These are phyloP conservation scores for Aspergillus pseudotamarii DNA, from an alignment of 2,329 filamentous ascomycete genomes.

Conservation along the genomic window DNA sequence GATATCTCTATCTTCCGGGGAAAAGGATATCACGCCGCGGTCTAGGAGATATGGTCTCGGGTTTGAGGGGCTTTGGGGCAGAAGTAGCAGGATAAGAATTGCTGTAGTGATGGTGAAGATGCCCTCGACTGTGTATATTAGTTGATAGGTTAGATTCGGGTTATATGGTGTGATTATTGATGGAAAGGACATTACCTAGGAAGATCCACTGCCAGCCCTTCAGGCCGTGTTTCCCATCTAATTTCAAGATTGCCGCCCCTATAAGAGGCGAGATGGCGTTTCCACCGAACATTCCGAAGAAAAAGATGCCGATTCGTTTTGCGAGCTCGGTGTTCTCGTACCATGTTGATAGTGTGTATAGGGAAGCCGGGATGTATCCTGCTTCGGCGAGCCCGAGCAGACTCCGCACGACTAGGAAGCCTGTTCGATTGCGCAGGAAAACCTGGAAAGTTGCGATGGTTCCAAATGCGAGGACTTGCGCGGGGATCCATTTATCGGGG, in stretches of 20 bases:
- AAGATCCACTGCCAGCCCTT: conserved; percentile 58
- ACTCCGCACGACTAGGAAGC: conserved; percentile 50
- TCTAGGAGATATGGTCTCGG: neutral
- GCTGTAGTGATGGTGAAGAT: conserved; percentile 48
- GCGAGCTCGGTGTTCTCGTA: conserved; percentile 52
- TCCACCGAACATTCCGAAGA: conserved; percentile 58
- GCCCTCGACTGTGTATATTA: conserved; percentile 44
- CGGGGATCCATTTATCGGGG: conserved; percentile 53
- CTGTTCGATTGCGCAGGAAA: conserved; percentile 45
- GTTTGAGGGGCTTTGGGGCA: conserved; percentile 21
- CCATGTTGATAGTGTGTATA: conserved; percentile 57
- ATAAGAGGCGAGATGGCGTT: conserved; percentile 54
- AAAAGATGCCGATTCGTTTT: conserved; percentile 54
- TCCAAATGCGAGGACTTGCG: conserved; percentile 54
- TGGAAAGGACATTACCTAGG: conserved; percentile 35
- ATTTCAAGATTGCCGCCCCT: conserved; percentile 51
- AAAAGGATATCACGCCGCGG: neutral
- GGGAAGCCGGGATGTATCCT: conserved; percentile 56
- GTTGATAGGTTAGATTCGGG: neutral
- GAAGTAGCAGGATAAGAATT: conserved; percentile 43
- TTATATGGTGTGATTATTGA: too few relatives aligned
- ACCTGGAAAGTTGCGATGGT: conserved; percentile 51
- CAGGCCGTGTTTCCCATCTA: conserved; percentile 46
- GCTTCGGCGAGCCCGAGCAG: conserved; percentile 54
- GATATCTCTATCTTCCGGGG: neutral